A percentile compares a stretch with the other conserved stretches of the same genome.
Conservation (phyloP, 1,284 basidiomycete species). For the Rhodotorula sp. region DNA sequence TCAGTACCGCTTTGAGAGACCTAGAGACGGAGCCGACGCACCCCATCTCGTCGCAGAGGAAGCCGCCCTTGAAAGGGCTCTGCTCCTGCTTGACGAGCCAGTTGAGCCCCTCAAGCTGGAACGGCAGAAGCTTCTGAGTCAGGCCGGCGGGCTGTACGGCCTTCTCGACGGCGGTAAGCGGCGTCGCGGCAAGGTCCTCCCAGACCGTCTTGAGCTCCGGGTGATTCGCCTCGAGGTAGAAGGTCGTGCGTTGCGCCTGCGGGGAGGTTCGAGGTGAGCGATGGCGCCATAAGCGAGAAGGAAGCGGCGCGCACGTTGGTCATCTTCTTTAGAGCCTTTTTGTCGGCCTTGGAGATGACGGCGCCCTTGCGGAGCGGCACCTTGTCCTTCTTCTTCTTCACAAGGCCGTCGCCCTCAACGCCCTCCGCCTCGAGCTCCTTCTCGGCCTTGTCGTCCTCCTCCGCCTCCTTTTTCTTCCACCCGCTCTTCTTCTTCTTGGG, state of each 20-base stretch:
- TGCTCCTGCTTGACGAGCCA: constrained; percentile 97
- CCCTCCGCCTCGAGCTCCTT: constrained; percentile 20
- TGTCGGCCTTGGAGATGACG: constrained; percentile 25
- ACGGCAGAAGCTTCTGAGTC: constrained; percentile 63
- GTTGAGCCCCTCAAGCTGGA: constrained; percentile 86
- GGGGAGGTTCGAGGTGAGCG: neutral
- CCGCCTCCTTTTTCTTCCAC: constrained; percentile 17
- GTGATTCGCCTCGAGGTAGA: constrained; percentile 52
- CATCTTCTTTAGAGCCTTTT: constrained; percentile 28
- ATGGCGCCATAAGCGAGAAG: no score
- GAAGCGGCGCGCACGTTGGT: constrained; percentile 13
- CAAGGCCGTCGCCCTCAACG: constrained; percentile 4
- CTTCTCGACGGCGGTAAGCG: constrained; percentile 66
- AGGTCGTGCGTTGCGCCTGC: constrained; percentile 29
- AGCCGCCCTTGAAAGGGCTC: constrained; percentile 76
- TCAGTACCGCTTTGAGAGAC: constrained; percentile 9
- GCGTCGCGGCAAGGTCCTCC: constrained; percentile 76
- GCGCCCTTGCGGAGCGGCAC: constrained; percentile 30
- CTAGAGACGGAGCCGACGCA: constrained; percentile 46
- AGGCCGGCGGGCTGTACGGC: constrained; percentile 78
- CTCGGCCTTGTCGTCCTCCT: constrained; percentile 10
- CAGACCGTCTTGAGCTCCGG: constrained; percentile 79
- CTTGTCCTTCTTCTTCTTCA: constrained; percentile 17
- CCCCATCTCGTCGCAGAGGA: constrained; percentile 95
- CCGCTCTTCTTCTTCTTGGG: constrained; percentile 23